Conservation (phyloP, 139 green algal genomes). For the Chlorokybus atmophyticus region DNA sequence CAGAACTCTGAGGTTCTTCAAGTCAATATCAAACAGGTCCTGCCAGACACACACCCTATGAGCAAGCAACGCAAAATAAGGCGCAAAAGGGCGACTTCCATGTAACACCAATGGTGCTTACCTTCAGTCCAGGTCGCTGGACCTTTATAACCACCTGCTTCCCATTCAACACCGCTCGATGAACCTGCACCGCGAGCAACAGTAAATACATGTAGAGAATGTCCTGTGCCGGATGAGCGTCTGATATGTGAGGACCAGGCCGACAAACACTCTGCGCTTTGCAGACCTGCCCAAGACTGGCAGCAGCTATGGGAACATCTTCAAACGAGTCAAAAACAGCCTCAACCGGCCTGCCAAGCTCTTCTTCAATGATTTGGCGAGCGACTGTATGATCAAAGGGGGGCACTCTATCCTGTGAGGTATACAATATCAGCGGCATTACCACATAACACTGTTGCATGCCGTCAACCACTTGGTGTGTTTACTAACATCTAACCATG, state of each 20-base stretch:
- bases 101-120: too few relatives aligned
- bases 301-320: conserved; percentile 73
- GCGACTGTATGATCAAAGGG: conserved; percentile 68
- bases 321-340: conserved; percentile 79
- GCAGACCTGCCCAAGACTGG: conserved; percentile 68
- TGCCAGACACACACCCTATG: too few relatives aligned
- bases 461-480: not conserved
- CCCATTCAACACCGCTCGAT: conserved; percentile 67
- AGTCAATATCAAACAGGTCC: conserved; percentile 90
- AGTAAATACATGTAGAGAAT: not conserved
- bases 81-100: not conserved
- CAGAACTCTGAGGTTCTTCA: conserved; percentile 78
- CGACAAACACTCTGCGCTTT: too few relatives aligned
- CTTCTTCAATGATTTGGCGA: conserved; percentile 63
- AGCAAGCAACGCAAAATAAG: too few relatives aligned
- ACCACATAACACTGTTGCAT: not conserved
- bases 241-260: too few relatives aligned
- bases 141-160: conserved; percentile 90
- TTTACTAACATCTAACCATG: not conserved
- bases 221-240: too few relatives aligned
- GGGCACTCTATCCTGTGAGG: conserved; percentile 82
- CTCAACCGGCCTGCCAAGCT: conserved; percentile 51
- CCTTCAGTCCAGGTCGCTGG: conserved; percentile 85
- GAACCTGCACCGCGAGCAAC: conserved; percentile 43
- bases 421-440: not conserved